A percentile compares a stretch with the other conserved stretches of the same genome.
Conservation (phyloP, 2,329 filamentous ascomycete genomes). For the Anthostomella pinea region DNA sequence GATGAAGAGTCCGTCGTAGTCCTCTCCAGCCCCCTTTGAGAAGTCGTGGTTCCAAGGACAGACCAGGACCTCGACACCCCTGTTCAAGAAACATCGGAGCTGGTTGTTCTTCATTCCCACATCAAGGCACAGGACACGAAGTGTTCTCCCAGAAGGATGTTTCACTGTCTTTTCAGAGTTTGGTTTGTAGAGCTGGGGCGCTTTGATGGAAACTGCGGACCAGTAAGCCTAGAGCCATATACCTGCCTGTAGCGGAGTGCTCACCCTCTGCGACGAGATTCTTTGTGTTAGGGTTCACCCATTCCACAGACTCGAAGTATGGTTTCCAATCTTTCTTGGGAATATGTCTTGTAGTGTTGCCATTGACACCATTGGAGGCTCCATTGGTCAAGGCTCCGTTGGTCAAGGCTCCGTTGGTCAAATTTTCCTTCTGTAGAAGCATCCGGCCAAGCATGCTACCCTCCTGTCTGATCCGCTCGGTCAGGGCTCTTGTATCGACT, state of each 20-base stretch:
- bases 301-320: constrained; percentile 78
- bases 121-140: constrained; percentile 90
- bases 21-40: constrained; percentile 67
- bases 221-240: constrained; percentile 37
- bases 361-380: constrained; percentile 38
- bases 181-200: constrained; percentile 82
- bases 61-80: constrained; percentile 90
- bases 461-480: constrained; percentile 89
- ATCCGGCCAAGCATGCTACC: constrained; percentile 96
- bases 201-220: constrained; percentile 76
- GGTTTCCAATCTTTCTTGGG: constrained; percentile 42
- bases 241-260: constrained; percentile 32
- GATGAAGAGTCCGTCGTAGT: constrained; percentile 95
- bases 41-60: constrained; percentile 97
- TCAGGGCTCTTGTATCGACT: constrained; percentile 89
- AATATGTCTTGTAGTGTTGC: constrained; percentile 35
- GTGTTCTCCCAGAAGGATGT: constrained; percentile 81
- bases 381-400: constrained; percentile 46
- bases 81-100: constrained; percentile 83
- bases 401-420: constrained; percentile 41
- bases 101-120: constrained; percentile 99
- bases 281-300: constrained; percentile 87
- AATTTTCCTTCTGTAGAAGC: constrained; percentile 63
- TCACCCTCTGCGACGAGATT: constrained; percentile 95
- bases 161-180: constrained; percentile 68